Base-by-base conservation (phyloP, 148 eudicot genomes). In the Vaccinium myrtillus region DNA sequence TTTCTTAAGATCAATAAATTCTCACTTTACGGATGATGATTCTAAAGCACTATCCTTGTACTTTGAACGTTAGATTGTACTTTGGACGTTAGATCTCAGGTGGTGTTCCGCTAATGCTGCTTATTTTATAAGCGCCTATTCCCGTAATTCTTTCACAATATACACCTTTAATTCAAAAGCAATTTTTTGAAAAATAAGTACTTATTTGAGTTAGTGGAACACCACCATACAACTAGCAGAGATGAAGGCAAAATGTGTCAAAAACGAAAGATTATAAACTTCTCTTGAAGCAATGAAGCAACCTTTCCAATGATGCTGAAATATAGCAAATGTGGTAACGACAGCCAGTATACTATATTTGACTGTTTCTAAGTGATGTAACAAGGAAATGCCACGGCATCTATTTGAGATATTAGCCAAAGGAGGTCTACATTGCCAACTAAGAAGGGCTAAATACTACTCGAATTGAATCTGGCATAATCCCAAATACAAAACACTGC, bases 21-120 rank as follows among this genome's bases (percentile, higher is more conserved):
- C 23, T 59, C 51, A 30, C 25, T 8, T 79, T 16, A 32, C 10
- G 25, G 14, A 46, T 16, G 8, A 32, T 55, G 81, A 32, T 30
- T 55, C 50, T 36, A 8, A 15, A 32, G 61, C 27, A 56, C 36
- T 25, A 67, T 67, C 73, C 36, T 67, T 67, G 5, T 10, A 25
- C 36, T 67, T 11, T 11, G 16, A 86, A 92, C 93, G 10, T 78
- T 87, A 27, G 54, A 94, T 97, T 65, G 39, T 36, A 36, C 39
- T 36, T 36, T 36, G 39, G 39, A 36, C 3, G 39, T 2, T 36
- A 36, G 39, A 36, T 36, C 39, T 36, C 39, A 36, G 39, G 39
- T 36, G 39, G 39, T 36, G 39, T 36, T 36, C 39, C 3, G 2
- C 39, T 36, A 36, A 36, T 36, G 39, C 39, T 36, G 39, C 3